Evolutionary conservation across 352 stramenopile species (phyloP), one percentile per base, ranked within the genome.

Genomic region (Phytopythium kandeliae): DNA sequence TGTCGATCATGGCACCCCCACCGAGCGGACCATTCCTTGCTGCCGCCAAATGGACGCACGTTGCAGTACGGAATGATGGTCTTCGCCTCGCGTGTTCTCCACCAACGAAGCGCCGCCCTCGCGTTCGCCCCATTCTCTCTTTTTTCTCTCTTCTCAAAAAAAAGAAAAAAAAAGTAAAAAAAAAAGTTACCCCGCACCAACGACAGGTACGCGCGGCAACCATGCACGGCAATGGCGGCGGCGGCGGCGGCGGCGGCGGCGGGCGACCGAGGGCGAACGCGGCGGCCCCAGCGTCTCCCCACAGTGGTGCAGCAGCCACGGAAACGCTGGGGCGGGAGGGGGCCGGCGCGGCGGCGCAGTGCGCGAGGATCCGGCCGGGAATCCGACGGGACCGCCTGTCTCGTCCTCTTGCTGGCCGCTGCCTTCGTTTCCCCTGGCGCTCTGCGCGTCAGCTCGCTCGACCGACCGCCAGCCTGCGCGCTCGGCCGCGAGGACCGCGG

Each of bases 101-200:
- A 60, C 66, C 66, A 70, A 62, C 67, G 42, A 69, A 54, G 10
- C 15, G 33, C 33, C 33, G n/a, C n/a, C n/a, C n/a, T n/a, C n/a
- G n/a, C n/a, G n/a, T n/a, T n/a, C 16, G 24, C 13, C 61, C 62
- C 80, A 89, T 85, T 87, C 75, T 89, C 74, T 89, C 69, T 76
- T 80, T 84, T 81, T 88, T 88, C 71, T 88, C 75, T 86, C 71
- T 89, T 84, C 76, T 76, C 75, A 71, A 86, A 90, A 84, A 87
- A 88, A 85, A 70, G 74, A 85, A 85, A 73, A 85, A 85, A 87
- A 67, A 73, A 67, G 55, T 50, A 81, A 77, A 62, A 76, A 88
- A 84, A 84, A 74, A 71, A 68, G 59, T 65, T 65, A 62, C 55
- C 50, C 64, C 62, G 62, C 55, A 66, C 54, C 57, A 76, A 69